phyloP scores from a whole-genome alignment of 2,329 filamentous ascomycete genomes.

The Thielaviopsis populi region DNA sequence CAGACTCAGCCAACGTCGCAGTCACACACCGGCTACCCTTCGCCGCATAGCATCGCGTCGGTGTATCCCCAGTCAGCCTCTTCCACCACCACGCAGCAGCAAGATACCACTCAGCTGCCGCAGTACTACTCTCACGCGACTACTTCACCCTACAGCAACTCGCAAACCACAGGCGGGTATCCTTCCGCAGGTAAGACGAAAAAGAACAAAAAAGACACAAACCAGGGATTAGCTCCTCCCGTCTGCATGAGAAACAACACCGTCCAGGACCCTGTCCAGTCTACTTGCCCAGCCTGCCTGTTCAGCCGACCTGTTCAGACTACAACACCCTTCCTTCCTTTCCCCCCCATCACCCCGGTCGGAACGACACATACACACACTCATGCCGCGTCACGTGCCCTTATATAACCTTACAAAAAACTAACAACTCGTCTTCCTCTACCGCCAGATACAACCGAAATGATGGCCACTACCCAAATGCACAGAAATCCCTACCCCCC shows the following conservation, averaged over 20 bases:
- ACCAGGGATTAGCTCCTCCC: neutral
- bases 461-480: conserved; percentile 53
- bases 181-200: conserved; percentile 57
- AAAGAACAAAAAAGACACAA: neutral
- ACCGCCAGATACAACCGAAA: conserved; percentile 41
- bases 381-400: neutral
- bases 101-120: conserved; percentile 48
- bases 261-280: neutral
- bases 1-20: conserved; percentile 42
- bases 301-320: too few species aligned
- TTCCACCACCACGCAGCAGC: conserved; percentile 40
- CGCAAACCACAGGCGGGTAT: conserved; percentile 69
- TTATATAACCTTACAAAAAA: neutral
- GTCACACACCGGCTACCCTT: conserved; percentile 53
- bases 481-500: conserved; percentile 72
- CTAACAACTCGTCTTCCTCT: neutral
- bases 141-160: conserved; percentile 55
- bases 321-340: neutral
- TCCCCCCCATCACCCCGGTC: neutral
- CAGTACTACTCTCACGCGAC: conserved; percentile 62
- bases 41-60: conserved; percentile 44
- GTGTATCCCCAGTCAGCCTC: conserved; percentile 46
- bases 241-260: neutral
- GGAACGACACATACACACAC: neutral
- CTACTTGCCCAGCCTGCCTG: too few species aligned